phyloP scores from a whole-genome alignment of 305 asterid species.

The Vinca major region DNA sequence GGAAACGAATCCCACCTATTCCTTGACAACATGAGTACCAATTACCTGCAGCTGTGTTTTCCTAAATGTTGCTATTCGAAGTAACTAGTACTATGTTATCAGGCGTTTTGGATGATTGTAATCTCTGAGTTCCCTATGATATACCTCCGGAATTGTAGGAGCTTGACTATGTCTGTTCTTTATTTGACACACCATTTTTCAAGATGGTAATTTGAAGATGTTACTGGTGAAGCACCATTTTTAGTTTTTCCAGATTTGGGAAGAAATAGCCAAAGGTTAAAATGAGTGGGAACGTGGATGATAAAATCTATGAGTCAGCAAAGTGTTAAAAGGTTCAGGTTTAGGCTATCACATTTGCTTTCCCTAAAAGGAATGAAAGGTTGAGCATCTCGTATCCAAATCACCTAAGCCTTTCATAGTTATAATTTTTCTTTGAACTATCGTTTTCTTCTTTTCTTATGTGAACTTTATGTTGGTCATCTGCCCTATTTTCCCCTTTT shows the following conservation, averaged over 20 bases:
- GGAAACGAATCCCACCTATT: not conserved
- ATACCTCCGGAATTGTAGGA: constrained; percentile 1
- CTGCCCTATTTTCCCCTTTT: not conserved
- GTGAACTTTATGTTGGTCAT: not conserved
- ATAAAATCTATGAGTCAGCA: not conserved
- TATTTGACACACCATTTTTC: not conserved
- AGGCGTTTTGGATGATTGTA: not conserved
- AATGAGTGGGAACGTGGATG: not conserved
- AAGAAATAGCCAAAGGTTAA: not conserved
- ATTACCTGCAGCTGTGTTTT: no score
- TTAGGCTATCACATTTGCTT: not conserved
- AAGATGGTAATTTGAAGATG: not conserved
- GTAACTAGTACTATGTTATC: not conserved
- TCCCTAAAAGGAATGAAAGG: not conserved
- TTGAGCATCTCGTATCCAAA: not conserved
- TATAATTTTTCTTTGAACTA: not conserved
- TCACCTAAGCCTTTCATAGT: not conserved
- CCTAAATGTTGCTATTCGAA: no score
- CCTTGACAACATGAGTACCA: not conserved
- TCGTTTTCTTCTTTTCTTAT: no score
- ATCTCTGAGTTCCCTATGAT: not conserved
- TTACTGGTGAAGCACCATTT: not conserved
- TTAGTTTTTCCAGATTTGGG: not conserved
- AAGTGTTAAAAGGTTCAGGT: not conserved
- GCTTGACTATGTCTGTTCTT: not conserved